Evolutionary conservation across 2,329 filamentous ascomycete species (phyloP), one percentile per base, ranked within the genome.

Genomic region (Xylariomycetidae sp.): DNA sequence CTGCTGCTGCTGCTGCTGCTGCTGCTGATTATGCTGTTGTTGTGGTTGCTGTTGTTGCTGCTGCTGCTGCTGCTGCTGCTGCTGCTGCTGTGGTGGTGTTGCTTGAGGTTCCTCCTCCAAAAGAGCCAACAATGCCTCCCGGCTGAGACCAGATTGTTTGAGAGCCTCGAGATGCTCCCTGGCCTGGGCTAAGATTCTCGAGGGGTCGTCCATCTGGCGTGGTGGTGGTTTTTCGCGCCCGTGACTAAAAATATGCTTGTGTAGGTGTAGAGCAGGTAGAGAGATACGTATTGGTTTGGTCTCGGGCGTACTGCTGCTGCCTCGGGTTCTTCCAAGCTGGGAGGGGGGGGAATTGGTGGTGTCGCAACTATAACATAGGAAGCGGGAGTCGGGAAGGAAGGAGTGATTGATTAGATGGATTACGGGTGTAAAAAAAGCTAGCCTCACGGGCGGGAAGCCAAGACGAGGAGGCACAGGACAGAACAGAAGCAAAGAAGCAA

Each of bases 71-170:
- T 25, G 31, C 6, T 36, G 44, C 9, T 35, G 38, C 15, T 30
- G 39, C 24, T 40, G 39, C 9, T 35, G 41, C 25, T 33, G 37
- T 14, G 34, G 37, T 31, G 35, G 42, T 10, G 23, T 43, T 22
- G 42, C 43, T 22, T 42, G 42, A 7, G 42, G 29, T 12, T 50
- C 48, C 29, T 57, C 54, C 23, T 45, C 47, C 6, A 55, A 32
- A 15, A 57, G 39, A 13, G 52, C 53, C 26, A 54, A 31, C 25
- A 57, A 26, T 14, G 45, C 48, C 37, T 53, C 47, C 31, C 48
- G 50, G 32, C 52, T 56, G 7, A 57, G 47, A 25, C 54, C 54
- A n/a, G 52, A 49, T 35, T 57, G 50, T 38, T 56, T 56, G 29
- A 57, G 40, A 39, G 54, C 54, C 35, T 56, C 53, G 32, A 57